Base-by-base conservation (phyloP, 257 asterid genomes). In the Solanum etuberosum region DNA sequence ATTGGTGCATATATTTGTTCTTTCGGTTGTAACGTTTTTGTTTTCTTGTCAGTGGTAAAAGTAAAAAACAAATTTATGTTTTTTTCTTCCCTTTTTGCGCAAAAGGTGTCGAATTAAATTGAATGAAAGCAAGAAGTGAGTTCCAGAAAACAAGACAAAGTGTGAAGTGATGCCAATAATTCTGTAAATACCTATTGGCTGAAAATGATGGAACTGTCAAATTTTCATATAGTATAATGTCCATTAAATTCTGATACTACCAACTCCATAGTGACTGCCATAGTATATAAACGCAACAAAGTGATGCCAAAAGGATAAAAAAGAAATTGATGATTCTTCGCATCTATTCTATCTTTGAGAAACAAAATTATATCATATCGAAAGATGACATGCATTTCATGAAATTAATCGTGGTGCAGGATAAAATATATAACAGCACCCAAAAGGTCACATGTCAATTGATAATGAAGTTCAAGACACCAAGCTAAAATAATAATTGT, bases 361-460 rank as follows among this genome's bases (percentile, higher is more conserved):
- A 6, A 51, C 59, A 5, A 0, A 48, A 5, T 48, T 48, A 48
- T 16, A 23, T 51, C 9, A 18, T 6, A 51, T 51, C 4, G 1
- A 4, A 0, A 20, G 11, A 6, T 20, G 0, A 20, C 1, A 54
- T 7, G 4, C 20, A 54, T 54, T 7, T 20, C 10, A 20, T 54
- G 11, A 54, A 54, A 20, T 54, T 54, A 54, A 54, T 54, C 25
- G 10, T 20, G 61, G 9, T 51, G 9, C 61, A 18, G 3, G 3
- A 16, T 54, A 18, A 18, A 18, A 54, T 0, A 18, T 18, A 54
- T 54, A 54, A 81, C 43, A 48, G 31, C 29, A 48, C 25, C 42
- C 84, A 48, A 89, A 86, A 88, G 91, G 77, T 85, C 78, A 91
- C 86, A 89, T 87, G 88, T 87, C 77, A 87, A n/a, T 87, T n/a